These are phyloP conservation scores for Irpex sp. DNA, from an alignment of 1,284 basidiomycete species.

Conservation along the genomic window DNA sequence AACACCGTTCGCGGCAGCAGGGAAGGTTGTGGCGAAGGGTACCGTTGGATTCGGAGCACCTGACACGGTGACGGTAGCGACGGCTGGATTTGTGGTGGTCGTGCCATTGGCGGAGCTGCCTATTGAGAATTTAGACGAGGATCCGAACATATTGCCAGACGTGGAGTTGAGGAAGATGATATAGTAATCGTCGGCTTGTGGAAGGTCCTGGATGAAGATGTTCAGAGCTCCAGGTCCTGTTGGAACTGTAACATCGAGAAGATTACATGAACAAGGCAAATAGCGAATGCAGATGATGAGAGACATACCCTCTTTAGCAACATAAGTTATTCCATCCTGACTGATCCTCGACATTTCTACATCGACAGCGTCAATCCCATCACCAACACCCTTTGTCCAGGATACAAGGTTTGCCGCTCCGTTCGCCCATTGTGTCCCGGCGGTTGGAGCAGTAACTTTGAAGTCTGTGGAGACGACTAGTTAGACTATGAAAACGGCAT, in stretches of 20 bases:
- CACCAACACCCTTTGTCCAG: slow-evolving; percentile 72
- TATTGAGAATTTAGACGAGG: slow-evolving; percentile 71
- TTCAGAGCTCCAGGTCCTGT: slow-evolving; percentile 56
- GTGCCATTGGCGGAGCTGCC: slow-evolving; percentile 47
- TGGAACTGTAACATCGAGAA: slow-evolving; percentile 40
- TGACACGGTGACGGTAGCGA: slow-evolving; percentile 49
- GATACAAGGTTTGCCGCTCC: slow-evolving; percentile 62
- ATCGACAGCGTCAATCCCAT: slow-evolving; percentile 61
- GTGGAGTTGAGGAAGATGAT: slow-evolving; percentile 79
- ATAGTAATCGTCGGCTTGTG: slow-evolving; percentile 79
- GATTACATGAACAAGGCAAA: neutral
- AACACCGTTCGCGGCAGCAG: slow-evolving; percentile 36
- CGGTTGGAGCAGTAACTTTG: slow-evolving; percentile 58
- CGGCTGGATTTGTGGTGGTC: slow-evolving; percentile 33
- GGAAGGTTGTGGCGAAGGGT: slow-evolving; percentile 51
- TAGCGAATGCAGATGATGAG: neutral
- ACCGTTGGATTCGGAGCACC: slow-evolving; percentile 52
- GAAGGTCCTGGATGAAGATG: slow-evolving; percentile 67
- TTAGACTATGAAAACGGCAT: neutral
- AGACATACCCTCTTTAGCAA: slow-evolving; percentile 71
- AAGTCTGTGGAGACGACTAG: slow-evolving; percentile 48
- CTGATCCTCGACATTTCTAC: slow-evolving; percentile 72
- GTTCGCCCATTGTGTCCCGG: slow-evolving; percentile 65
- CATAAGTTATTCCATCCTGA: slow-evolving; percentile 62
- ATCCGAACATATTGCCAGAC: slow-evolving; percentile 65